A percentile compares a stretch with the other conserved stretches of the same genome.
Conservation (phyloP, 768 basidiomycete species). For the Galerina marginata region DNA sequence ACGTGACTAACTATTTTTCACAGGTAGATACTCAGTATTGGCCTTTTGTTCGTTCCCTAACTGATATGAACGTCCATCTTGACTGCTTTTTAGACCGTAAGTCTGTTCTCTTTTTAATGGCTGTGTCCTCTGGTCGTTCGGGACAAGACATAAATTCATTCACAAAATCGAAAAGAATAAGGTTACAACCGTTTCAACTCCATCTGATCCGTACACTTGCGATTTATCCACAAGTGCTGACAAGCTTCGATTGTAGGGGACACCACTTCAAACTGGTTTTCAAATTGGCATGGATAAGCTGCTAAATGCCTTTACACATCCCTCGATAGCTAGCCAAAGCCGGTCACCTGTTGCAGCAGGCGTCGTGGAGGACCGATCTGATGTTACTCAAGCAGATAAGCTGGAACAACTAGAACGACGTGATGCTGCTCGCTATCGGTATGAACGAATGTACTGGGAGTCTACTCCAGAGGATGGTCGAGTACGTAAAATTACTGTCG, state of each 20-base stretch:
- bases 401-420: conserved; percentile 62
- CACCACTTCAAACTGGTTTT: conserved; percentile 80
- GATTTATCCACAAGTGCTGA: conserved; percentile 1
- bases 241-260: conserved; percentile 45
- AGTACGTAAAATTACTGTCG: conserved; percentile 42
- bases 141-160: conserved; percentile 73
- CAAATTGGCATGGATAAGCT: conserved; percentile 79
- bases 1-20: conserved; percentile 12
- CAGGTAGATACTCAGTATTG: conserved; percentile 22
- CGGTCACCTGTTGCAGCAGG: not conserved
- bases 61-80: not conserved
- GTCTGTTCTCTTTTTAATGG: conserved; percentile 21
- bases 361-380: conserved; percentile 36
- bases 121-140: conserved; percentile 7
- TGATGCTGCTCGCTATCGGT: conserved; percentile 62
- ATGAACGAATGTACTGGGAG: conserved; percentile 82
- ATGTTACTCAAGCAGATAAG: conserved; percentile 65
- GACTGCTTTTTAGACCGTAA: conserved; percentile 41
- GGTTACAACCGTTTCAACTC: conserved; percentile 75
- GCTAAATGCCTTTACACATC: conserved; percentile 57
- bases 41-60: not conserved
- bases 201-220: conserved; percentile 54
- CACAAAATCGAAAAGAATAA: conserved; percentile 68
- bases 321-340: conserved; percentile 20
- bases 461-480: conserved; percentile 69